A percentile compares a stretch with the other conserved stretches of the same genome.
Conservation (phyloP, 345 rosid genomes). For the Chamaenerion angustifolium region DNA sequence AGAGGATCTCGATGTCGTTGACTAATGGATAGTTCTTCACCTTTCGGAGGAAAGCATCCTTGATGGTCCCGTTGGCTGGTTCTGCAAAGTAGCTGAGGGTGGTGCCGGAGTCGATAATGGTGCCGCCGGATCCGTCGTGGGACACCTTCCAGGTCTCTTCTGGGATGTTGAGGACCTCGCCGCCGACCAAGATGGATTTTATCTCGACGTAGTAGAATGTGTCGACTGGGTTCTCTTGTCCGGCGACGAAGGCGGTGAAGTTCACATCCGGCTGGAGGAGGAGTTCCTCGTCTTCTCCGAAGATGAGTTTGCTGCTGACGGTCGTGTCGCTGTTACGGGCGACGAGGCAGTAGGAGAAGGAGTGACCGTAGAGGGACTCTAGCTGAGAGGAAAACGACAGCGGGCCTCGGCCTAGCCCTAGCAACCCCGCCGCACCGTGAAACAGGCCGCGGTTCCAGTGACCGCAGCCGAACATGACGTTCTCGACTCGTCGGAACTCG, state of each 20-base stretch:
- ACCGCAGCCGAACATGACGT: constrained; percentile 95
- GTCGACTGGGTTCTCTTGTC: constrained; percentile 48
- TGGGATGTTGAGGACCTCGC: constrained; percentile 48
- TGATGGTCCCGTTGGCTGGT: constrained; percentile 54
- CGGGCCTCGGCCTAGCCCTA: constrained; percentile 90
- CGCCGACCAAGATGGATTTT: constrained; percentile 53
- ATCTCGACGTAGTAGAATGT: constrained; percentile 80
- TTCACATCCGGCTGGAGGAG: constrained; percentile 53
- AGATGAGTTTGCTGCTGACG: constrained; percentile 82
- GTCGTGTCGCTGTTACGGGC: constrained; percentile 66
- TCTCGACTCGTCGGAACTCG: constrained; percentile 40
- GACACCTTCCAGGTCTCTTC: constrained; percentile 60
- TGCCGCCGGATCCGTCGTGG: constrained; percentile 57
- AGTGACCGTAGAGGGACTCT: constrained; percentile 77
- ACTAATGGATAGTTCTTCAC: constrained; percentile 42
- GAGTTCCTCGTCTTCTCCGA: constrained; percentile 75
- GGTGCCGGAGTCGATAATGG: constrained; percentile 87
- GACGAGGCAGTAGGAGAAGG: constrained; percentile 84
- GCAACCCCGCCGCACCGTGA: constrained; percentile 82
- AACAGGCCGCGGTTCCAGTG: constrained; percentile 96
- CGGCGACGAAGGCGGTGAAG: constrained; percentile 60
- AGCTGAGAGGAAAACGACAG: constrained; percentile 89
- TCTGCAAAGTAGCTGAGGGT: constrained; percentile 77
- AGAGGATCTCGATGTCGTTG: constrained; percentile 38
- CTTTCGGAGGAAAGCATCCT: constrained; percentile 46